Evolutionary conservation across 176 grass and related monocot genomes (phyloP), one percentile per base, ranked within the genome.

Genomic region (Oryza punctata): DNA sequence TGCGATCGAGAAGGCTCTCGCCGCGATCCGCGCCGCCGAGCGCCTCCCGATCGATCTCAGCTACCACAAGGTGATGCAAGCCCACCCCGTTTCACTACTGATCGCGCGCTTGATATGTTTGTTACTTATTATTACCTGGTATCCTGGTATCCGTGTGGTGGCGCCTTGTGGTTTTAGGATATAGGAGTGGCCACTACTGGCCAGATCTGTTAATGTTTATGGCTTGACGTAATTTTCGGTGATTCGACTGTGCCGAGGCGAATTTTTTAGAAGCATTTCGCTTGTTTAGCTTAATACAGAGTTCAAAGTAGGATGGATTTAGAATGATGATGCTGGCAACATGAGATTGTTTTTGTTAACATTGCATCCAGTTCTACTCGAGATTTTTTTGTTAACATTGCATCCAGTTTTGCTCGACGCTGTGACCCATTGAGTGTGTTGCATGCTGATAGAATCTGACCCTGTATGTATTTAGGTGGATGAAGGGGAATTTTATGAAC

Each of bases 11-110:
- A 85, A 84, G 67, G 91, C 91, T 67, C 89, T 99, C 29, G 75
- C 86, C 23, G 88, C 83, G 47, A 99, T 99, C 73, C 86, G 90
- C 65, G 78, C 85, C 60, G 91, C 91, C 64, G 78, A 91, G 82
- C 81, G 75, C 65, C 87, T 92, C 43, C 89, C 93, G 24, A 87
- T 90, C 24, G 93, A 99, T 76, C 91, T 99, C 79, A 88, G 65
- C 44, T 99, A 92, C 78, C 86, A 82, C 63, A 91, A 94, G 93
- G 96, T 96, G 69, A 41, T 3, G 60, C 27, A 1, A 72, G 1
- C 1, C 69, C 35, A 12, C 54, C 40, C 23, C 19, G 19, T 47
- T 45, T 45, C n/a, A 18, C 46, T 68, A 67, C 30, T 43, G 18
- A 13, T 61, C 3, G 13, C 5, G 65, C 14, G 57, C n/a, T 61